These are phyloP conservation scores for Macrocystidia cucumis DNA, from an alignment of 1,284 basidiomycete species.

Conservation along the genomic window DNA sequence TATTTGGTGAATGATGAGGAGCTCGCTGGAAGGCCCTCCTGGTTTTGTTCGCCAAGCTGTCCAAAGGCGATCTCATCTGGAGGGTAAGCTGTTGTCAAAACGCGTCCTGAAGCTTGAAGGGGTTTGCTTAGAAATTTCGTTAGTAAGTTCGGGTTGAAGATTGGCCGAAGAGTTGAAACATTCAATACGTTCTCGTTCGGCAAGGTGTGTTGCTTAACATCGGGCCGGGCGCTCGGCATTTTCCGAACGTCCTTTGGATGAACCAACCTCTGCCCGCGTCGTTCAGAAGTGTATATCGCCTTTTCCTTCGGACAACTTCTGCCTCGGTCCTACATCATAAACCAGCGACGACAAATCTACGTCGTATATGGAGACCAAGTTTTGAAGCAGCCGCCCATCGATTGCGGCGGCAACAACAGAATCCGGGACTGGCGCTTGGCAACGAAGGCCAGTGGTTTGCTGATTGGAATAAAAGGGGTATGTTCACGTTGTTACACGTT, in stretches of 20 bases:
- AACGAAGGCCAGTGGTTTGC: constrained; percentile 33
- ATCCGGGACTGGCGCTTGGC: constrained; percentile 19
- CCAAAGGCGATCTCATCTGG: too few relatives aligned
- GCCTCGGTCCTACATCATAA: constrained; percentile 54
- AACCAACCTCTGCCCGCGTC: constrained; percentile 32
- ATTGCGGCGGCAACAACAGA: constrained; percentile 28
- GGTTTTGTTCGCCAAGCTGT: too few relatives aligned
- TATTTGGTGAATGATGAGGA: too few relatives aligned
- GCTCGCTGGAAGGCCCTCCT: too few relatives aligned
- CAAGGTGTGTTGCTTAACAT: too few relatives aligned
- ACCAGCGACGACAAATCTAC: constrained; percentile 32
- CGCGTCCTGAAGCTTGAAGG: too few relatives aligned
- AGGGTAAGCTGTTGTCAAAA: too few relatives aligned
- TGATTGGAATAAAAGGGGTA: constrained; percentile 42
- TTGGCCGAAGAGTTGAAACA: too few relatives aligned
- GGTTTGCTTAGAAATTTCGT: too few relatives aligned
- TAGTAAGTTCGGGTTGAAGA: too few relatives aligned
- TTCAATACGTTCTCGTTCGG: too few relatives aligned
- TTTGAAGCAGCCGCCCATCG: constrained; percentile 47
- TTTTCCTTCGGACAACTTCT: constrained; percentile 52
- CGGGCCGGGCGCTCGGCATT: neutral
- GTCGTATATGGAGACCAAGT: constrained; percentile 43
- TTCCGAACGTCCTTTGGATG: constrained; percentile 2
- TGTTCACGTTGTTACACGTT: constrained; percentile 11
- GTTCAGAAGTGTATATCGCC: constrained; percentile 55